Evolutionary conservation across 2,329 filamentous ascomycete species (phyloP), one percentile per base, ranked within the genome.

Genomic region (Fusarium brachygibbosum): DNA sequence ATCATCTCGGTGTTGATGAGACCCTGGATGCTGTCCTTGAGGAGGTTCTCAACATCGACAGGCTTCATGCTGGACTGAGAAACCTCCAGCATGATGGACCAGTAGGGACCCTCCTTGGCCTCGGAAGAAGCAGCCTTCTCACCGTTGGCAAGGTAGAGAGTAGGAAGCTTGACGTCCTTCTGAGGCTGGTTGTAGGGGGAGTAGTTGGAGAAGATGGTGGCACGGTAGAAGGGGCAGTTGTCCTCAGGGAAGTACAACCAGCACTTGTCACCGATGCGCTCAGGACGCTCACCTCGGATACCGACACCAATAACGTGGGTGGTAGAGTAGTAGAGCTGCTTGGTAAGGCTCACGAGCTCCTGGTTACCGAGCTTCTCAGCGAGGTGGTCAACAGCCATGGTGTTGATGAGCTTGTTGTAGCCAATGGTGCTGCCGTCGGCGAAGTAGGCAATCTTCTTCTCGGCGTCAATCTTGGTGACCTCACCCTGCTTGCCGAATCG

Each of bases 171-270:
- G 78, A 87, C 90, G 60, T 91, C 90, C 63, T 89, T 86, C 72
- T 92, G 85, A 34, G 96, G 96, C 85, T 98, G 96, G 87, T 99
- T 99, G 89, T 97, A 90, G 54, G 95, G 96, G 23, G 96, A 98
- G 88, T 99, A 99, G 89, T 99, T 99, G 83, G 95, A 98, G 89
- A 99, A 99, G 85, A 99, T 98, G 78, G 96, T 99, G 78, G 96
- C 96, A 75, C 96, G 93, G 88, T 99, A 99, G 88, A 99, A 99
- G 79, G 94, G 94, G 86, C 94, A 98, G 88, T 99, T 91, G 82
- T 97, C 92, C 82, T 99, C 96, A 68, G 96, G 96, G 90, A 98
- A 99, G 89, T 99, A 99, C 72, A 99, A 87, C 94, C 96, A 99
- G 90, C 96, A 99, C 88, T 98, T 99, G 86, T 99, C 96, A 72